Conservation (phyloP, 345 rosid species). For the Rhizophora apiculata region DNA sequence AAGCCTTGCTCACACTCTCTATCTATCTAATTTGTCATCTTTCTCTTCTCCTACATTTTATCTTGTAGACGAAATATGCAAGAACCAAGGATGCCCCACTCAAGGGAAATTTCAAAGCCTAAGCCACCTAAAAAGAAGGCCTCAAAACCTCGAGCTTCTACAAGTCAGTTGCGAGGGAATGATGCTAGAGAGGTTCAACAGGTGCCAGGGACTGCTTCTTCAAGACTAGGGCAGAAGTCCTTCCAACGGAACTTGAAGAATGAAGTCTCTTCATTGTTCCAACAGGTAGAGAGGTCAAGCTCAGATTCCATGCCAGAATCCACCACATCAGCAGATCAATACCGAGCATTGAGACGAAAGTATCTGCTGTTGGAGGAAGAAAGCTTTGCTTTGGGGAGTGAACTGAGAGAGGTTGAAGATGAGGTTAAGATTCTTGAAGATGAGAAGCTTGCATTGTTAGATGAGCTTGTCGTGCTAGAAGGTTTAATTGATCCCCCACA, state of each 20-base stretch:
- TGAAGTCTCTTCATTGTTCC: slow-evolving; percentile 43
- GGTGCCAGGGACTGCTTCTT: slow-evolving; percentile 23
- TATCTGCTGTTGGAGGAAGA: slow-evolving; percentile 80
- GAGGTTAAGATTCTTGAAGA: slow-evolving; percentile 70
- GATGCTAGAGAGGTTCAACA: slow-evolving; percentile 28
- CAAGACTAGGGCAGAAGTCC: slow-evolving; percentile 32
- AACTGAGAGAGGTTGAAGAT: slow-evolving; percentile 55
- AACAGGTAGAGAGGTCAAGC: slow-evolving; percentile 56
- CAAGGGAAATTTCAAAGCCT: slow-evolving; percentile 38
- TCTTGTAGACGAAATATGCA: slow-evolving; percentile 40
- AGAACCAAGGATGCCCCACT: slow-evolving; percentile 45
- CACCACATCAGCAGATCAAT: slow-evolving; percentile 55
- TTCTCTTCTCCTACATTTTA: slow-evolving; percentile 5
- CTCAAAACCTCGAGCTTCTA: slow-evolving; percentile 31
- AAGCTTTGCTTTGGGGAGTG: slow-evolving; percentile 57
- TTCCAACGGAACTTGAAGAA: slow-evolving; percentile 43
- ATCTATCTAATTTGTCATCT: not conserved
- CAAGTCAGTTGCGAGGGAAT: slow-evolving; percentile 34
- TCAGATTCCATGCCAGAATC: slow-evolving; percentile 69
- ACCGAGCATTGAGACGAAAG: slow-evolving; percentile 63
- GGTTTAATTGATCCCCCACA: slow-evolving; percentile 76
- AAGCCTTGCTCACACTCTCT: too few species aligned
- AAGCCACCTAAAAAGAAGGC: slow-evolving; percentile 49
- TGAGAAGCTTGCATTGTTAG: slow-evolving; percentile 71
- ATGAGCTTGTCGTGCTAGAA: slow-evolving; percentile 85